Evolutionary conservation across 768 basidiomycete genomes (phyloP), one percentile per base, ranked within the genome.

Genomic region (Lactarius evosmus): DNA sequence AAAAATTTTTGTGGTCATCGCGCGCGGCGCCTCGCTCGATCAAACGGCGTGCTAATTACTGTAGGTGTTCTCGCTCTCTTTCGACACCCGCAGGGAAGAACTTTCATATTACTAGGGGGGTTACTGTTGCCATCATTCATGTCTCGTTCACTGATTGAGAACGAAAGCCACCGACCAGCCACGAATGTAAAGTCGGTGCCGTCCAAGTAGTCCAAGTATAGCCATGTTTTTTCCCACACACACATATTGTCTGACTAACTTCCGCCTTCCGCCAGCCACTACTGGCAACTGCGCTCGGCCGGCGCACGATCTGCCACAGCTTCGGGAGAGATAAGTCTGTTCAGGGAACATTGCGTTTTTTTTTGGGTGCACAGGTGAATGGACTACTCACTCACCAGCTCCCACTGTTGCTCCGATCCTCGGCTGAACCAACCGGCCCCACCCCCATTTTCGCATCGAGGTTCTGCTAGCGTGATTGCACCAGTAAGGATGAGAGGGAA

Each of bases 331-430:
- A 66, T 44, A 22, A 22, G 61, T 38, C 61, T 34, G 16, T 63
- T 66, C 65, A 11, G 60, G 65, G 49, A 44, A 36, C 50, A 63
- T 62, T 58, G 40, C 56, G 29, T 56, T 55, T n/a, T 55, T 32
- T 30, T 32, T 32, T 55, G n/a, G 7, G 4, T 22, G 30, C 30
- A 14, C 25, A 25, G 16, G 29, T 29, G 32, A 29, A 22, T 25
- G 9, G 44, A 1, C 22, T 27, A 17, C 53, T 27, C 38, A n/a
- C 9, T 5, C 11, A 1, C 36, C 3, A 11, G 1, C 38, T n/a
- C 62, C 50, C 57, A 44, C 19, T 14, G 22, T 12, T 62, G 22
- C 49, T 36, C 58, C 51, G 51, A 58, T 59, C 56, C 32, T 56
- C 49, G 34, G 50, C 46, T 11, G 51, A 52, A 52, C 51, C 50